Percentiles rank a stretch among this genome's conserved stretches.
These are phyloP conservation scores for Talaromyces ruber DNA, from an alignment of 495 filamentous ascomycete genomes.

Conservation along the genomic window DNA sequence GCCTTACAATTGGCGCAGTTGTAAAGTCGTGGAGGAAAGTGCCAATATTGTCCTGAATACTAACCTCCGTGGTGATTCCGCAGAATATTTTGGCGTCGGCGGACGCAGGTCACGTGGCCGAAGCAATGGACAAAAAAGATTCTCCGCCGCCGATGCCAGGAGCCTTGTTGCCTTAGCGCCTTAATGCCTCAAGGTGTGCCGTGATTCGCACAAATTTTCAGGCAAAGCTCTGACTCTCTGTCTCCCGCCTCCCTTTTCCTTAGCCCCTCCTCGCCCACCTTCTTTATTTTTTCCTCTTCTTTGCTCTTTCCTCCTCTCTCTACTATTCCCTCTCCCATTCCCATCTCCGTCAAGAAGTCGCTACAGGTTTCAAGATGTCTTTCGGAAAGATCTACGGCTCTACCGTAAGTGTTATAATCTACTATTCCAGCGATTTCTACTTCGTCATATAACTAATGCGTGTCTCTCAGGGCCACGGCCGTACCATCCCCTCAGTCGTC, in stretches of 20 bases:
- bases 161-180: not conserved
- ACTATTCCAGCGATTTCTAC: not conserved
- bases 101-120: slow-evolving; percentile 4
- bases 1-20: not conserved
- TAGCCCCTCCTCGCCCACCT: slow-evolving; percentile 6
- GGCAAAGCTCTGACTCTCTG: slow-evolving; percentile 10
- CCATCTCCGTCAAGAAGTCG: not conserved
- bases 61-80: not conserved
- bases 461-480: slow-evolving; percentile 65
- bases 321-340: slow-evolving; percentile 12
- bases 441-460: not conserved
- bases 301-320: slow-evolving; percentile 19
- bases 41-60: not conserved
- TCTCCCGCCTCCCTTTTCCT: slow-evolving; percentile 7
- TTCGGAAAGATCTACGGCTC: slow-evolving; percentile 96
- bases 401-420: slow-evolving; percentile 49
- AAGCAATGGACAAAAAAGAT: slow-evolving; percentile 7
- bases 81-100: slow-evolving; percentile 7
- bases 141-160: slow-evolving; percentile 21
- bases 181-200: not conserved
- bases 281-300: slow-evolving; percentile 25
- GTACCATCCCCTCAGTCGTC: slow-evolving; percentile 77
- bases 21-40: not conserved
- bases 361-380: slow-evolving; percentile 53
- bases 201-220: slow-evolving; percentile 29